phyloP scores from a whole-genome alignment of 768 basidiomycete genomes.

The Tulasnella calospora region DNA sequence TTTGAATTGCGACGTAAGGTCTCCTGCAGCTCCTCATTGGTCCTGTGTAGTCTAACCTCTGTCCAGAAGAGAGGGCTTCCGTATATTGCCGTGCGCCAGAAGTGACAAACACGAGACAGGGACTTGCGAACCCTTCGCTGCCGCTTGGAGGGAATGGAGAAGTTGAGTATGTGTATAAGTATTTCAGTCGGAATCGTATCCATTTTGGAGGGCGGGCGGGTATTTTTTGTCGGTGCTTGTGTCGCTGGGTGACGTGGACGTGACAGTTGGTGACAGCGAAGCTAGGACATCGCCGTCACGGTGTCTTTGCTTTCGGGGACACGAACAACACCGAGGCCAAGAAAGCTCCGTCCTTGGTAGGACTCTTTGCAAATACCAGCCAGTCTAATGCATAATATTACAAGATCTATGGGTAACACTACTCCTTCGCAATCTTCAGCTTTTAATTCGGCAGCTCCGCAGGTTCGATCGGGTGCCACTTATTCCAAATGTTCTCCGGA shows the following conservation, averaged over 20 bases:
- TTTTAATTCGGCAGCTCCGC: neutral
- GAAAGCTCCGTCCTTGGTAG: no score
- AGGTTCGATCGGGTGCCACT: constrained; percentile 26
- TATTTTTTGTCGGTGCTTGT: no score
- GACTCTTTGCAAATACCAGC: neutral
- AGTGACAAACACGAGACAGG: neutral
- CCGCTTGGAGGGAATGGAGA: no score
- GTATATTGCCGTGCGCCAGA: neutral
- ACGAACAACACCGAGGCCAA: no score
- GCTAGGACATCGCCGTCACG: no score
- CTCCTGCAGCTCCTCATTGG: neutral
- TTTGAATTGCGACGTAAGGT: neutral
- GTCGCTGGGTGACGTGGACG: no score
- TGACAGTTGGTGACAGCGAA: no score
- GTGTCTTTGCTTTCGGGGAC: no score
- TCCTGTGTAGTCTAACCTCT: neutral
- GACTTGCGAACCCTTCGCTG: neutral
- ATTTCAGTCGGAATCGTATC: no score
- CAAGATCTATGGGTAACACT: neutral
- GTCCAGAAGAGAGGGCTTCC: neutral
- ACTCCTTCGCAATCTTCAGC: neutral
- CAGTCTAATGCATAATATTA: neutral
- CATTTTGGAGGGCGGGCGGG: no score
- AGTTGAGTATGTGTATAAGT: no score
- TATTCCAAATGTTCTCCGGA: constrained; percentile 21